Evolutionary conservation across 352 stramenopile genomes (phyloP), one percentile per base, ranked within the genome.

Genomic region (Pythium rishiriense): DNA sequence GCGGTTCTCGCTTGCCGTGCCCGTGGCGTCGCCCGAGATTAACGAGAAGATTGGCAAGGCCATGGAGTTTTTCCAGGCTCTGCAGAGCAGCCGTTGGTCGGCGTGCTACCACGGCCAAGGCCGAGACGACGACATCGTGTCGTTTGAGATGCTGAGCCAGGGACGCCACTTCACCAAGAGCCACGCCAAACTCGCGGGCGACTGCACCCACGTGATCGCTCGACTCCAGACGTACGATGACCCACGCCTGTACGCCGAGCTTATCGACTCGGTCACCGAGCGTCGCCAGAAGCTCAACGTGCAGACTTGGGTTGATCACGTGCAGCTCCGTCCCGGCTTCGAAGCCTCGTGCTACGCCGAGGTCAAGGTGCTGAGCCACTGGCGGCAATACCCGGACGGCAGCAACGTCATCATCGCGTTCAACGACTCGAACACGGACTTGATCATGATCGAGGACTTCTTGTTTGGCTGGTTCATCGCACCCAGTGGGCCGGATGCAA

Each of bases 31-130:
- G 5, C 73, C 71, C 6, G 78, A 86, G 64, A 76, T 81, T 52
- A 68, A 69, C n/a, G 72, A 84, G 49, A 85, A 83, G 58, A 83
- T 91, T 35, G 66, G 64, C n/a, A 55, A 73, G 35, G 74, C 76
- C 5, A 87, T 91, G 74, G 82, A 88, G 25, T 76, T 77, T 48
- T 91, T 91, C 45, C 70, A 88, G 35, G 74, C 75, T 11, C 63
- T 91, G 21, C 82, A 91, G 47, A 84, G 69, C 56, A 83, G 73
- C 28, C 62, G 52, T n/a, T 91, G 82, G 82, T 47, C 33, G 4
- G 37, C 62, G n/a, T 39, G 45, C 26, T 68, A 73, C 12, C 33
- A 31, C 19, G 68, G 72, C 11, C 46, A 47, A 57, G 29, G 42
- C 55, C 43, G 31, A 15, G 68, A 57, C 49, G 45, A 56, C 31